Evolutionary conservation across 2,329 filamentous ascomycete species (phyloP), one percentile per base, ranked within the genome.

Genomic region (Fusarium kyushuense): DNA sequence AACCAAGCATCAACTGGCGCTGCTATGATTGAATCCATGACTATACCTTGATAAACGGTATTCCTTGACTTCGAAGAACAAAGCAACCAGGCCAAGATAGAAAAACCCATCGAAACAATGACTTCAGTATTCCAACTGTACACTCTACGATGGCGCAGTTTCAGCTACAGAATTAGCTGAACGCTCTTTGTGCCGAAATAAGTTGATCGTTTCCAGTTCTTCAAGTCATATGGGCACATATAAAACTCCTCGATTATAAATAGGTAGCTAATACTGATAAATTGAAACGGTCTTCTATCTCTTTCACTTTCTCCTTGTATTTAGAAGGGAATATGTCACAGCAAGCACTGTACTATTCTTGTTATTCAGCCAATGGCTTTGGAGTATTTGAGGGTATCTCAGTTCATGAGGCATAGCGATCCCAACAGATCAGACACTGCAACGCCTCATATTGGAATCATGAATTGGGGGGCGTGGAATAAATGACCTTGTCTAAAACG

Each of bases 331-430:
- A 42, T 51, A 40, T 51, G 35, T 7, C 17, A 6, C 47, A 51
- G n/a, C 33, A 51, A 40, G 33, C n/a, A 16, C 14, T 51, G 16
- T 23, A 25, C 14, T 27, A 36, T 23, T 45, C 42, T 49, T 40
- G 33, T 51, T 25, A 38, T 40, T 8, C 12, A 35, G 6, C 32
- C 14, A 12, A 16, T n/a, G 6, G 47, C 33, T 40, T 12, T 6
- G 35, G 23, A 38, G 17, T 49, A 36, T 29, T 16, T n/a, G 17
- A 27, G 47, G 23, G 47, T 49, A 49, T 49, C 19, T 33, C 5
- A 17, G 33, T 49, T 51, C 23, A 36, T 38, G 23, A 49, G 23
- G 23, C 23, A 51, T 40, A 30, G 42, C 12, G 25, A 30, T 45
- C 19, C 7, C 42, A 30, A 45, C 17, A 30, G 42, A 30, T 27